These are phyloP conservation scores for Scolecobasidium constrictum DNA, from an alignment of 2,329 filamentous ascomycete genomes.

Conservation along the genomic window DNA sequence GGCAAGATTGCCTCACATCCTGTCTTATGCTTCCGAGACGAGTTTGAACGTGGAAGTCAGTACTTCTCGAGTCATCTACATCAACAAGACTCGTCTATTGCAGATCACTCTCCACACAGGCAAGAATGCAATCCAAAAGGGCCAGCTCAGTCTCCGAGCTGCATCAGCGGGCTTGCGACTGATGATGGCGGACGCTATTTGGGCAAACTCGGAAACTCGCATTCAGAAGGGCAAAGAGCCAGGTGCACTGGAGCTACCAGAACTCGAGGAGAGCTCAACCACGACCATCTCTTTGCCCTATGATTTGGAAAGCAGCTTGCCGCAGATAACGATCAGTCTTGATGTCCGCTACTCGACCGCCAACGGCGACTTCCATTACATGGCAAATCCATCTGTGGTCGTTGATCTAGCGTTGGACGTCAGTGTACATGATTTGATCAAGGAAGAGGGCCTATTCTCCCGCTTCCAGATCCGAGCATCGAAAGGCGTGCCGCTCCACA, in stretches of 20 bases:
- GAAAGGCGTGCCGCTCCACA: slow-evolving; percentile 59
- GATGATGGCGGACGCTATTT: slow-evolving; percentile 39
- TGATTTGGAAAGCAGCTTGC: slow-evolving; percentile 66
- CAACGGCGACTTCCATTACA: slow-evolving; percentile 53
- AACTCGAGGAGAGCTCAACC: slow-evolving; percentile 32
- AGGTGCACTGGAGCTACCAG: slow-evolving; percentile 34
- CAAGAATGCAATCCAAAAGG: slow-evolving; percentile 52
- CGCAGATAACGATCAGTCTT: slow-evolving; percentile 60
- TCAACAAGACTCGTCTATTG: slow-evolving; percentile 68
- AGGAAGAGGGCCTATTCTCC: slow-evolving; percentile 69
- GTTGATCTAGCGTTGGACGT: slow-evolving; percentile 79
- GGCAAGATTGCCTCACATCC: slow-evolving; percentile 3
- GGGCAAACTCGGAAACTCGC: slow-evolving; percentile 26
- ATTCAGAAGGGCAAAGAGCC: slow-evolving; percentile 26
- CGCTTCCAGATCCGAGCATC: slow-evolving; percentile 85
- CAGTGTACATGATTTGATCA: slow-evolving; percentile 95
- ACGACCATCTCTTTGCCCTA: slow-evolving; percentile 65
- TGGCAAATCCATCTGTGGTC: slow-evolving; percentile 51
- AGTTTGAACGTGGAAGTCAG: slow-evolving; percentile 59
- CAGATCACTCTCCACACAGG: slow-evolving; percentile 65
- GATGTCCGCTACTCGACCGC: slow-evolving; percentile 65
- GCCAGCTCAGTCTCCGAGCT: slow-evolving; percentile 43
- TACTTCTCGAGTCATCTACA: slow-evolving; percentile 59
- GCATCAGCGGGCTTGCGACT: slow-evolving; percentile 51
- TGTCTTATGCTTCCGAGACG: slow-evolving; percentile 51